Conservation (phyloP, 352 stramenopile species). For the Phytopythium litorale region DNA sequence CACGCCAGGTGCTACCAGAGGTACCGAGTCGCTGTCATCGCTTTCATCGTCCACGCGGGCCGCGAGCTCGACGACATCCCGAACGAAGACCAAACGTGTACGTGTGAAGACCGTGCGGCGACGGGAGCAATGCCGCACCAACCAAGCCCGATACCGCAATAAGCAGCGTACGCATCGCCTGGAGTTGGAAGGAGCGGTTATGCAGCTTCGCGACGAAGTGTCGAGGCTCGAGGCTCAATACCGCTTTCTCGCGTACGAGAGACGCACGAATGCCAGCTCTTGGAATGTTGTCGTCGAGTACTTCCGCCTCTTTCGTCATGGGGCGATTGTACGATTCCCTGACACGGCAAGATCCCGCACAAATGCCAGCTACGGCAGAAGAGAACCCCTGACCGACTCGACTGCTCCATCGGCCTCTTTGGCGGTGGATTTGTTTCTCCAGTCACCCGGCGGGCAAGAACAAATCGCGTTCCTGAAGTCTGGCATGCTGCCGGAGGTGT, state of each 20-base stretch:
- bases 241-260: constrained; percentile 1
- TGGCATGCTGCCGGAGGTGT: constrained; percentile 9
- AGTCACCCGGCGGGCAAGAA: not conserved
- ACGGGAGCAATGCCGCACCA: constrained; percentile 38
- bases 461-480: constrained; percentile 17
- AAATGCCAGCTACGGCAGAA: not conserved
- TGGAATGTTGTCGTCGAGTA: constrained; percentile 17
- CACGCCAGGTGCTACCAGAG: not conserved
- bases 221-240: constrained; percentile 18
- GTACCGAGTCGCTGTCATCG: not conserved
- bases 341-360: not conserved
- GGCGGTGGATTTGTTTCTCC: not conserved
- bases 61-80: not conserved
- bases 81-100: constrained; percentile 22
- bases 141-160: constrained; percentile 42
- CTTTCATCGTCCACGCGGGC: not conserved
- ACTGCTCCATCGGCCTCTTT: not conserved
- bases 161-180: constrained; percentile 18
- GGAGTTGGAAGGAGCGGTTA: constrained; percentile 15
- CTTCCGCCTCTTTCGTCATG: constrained; percentile 23
- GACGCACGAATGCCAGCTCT: not conserved
- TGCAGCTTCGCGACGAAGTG: constrained; percentile 18
- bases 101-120: constrained; percentile 36
- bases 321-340: not conserved
- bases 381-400: not conserved